Base-by-base conservation (phyloP, 768 basidiomycete genomes). In the Trametes sanguinea region DNA sequence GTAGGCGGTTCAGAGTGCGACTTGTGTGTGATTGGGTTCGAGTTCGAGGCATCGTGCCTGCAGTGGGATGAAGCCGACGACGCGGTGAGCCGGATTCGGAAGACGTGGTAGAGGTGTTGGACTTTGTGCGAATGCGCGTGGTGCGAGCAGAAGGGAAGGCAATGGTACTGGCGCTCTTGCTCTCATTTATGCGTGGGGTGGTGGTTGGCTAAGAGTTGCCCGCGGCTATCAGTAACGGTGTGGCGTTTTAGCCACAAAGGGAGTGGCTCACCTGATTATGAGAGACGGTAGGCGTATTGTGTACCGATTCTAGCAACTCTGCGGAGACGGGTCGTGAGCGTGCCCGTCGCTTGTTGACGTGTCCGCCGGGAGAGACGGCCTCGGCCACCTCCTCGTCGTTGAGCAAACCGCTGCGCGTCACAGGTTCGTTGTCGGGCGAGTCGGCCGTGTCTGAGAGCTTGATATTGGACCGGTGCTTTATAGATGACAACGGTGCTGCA, bases 301-400 rank as follows among this genome's bases (percentile, higher is more conserved):
- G 68, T 47, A 77, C 72, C 63, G 80, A 81, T 71, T 86, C 81
- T 16, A 85, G 77, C 48, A 90, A 74, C 69, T 89, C 88, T 30
- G 81, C 73, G 17, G 90, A 91, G 13, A 90, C 78, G 2, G 89
- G 90, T 54, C 89, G 80, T 30, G 88, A 85, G 10, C 88, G 84
- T 1, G 89, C 90, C 10, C 90, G 84, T 58, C 89, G 81, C 73
- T 92, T 92, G 42, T 79, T 82, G 58, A 92, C 77, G 72, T 90
- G 90, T 0, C 89, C 90, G 11, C 88, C 88, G 2, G 90, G 90
- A 0, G 89, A 92, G 60, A 91, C 79, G 1, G 69, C 67, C 61
- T 70, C 71, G 13, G 64, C 68, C 2, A 72, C 71, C 51, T 72
- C 71, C 8, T 71, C 71, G 30, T 70, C 65, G 40, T 67, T 66